Conservation (phyloP, 2,329 filamentous ascomycete species). For the Exophiala dermatitidis region DNA sequence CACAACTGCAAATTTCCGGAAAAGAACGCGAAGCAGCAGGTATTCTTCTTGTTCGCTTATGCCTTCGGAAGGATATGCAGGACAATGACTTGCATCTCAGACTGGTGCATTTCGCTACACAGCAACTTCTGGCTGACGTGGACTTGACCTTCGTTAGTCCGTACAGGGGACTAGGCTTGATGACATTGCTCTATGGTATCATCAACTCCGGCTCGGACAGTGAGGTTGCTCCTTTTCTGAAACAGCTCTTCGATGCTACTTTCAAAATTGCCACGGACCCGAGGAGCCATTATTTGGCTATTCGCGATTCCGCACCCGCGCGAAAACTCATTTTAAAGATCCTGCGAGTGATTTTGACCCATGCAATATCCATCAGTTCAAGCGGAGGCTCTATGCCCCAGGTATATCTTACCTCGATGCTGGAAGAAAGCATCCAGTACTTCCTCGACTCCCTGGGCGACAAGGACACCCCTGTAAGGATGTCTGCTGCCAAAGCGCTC, state of each 20-base stretch:
- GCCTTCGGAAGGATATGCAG: conserved; percentile 85
- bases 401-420: conserved; percentile 41
- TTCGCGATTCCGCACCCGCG: conserved; percentile 63
- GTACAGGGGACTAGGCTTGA: conserved; percentile 69
- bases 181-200: conserved; percentile 73
- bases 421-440: conserved; percentile 77
- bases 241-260: conserved; percentile 58
- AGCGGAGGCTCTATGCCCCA: conserved; percentile 29
- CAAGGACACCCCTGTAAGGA: conserved; percentile 81
- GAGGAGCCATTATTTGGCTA: conserved; percentile 49
- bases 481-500: conserved; percentile 86
- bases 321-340: conserved; percentile 80
- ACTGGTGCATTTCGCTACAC: conserved; percentile 64
- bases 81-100: conserved; percentile 60
- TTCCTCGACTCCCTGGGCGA: conserved; percentile 73
- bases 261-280: conserved; percentile 52
- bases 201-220: conserved; percentile 64
- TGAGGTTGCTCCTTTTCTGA: conserved; percentile 62
- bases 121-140: conserved; percentile 46
- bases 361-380: conserved; percentile 52
- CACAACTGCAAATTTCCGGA: conserved; percentile 65
- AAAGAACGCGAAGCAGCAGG: conserved; percentile 90
- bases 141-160: conserved; percentile 44
- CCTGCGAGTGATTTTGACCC: conserved; percentile 64
- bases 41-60: conserved; percentile 68